A percentile compares a stretch with the other conserved stretches of the same genome.
Evolutionary conservation across 2,329 filamentous ascomycete species (phyloP).

Genomic region (Fusarium virguliforme): DNA sequence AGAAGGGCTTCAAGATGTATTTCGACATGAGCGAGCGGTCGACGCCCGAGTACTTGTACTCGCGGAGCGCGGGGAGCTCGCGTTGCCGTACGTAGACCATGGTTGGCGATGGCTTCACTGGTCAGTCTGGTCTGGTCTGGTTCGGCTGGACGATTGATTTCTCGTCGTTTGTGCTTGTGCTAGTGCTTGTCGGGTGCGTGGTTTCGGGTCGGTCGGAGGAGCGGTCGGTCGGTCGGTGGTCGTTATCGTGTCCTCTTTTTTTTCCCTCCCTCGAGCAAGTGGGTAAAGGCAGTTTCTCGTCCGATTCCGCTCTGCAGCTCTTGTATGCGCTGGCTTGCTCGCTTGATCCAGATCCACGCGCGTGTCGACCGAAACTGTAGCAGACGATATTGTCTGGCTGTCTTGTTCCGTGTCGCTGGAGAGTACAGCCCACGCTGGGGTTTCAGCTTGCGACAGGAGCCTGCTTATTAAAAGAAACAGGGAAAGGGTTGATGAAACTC

Average conservation of each 20-base stretch:
- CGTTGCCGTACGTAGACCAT: conserved; percentile 98
- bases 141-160: neutral
- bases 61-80: conserved; percentile 87
- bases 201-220: conserved; percentile 21
- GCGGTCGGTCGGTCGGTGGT: conserved; percentile 23
- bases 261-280: conserved; percentile 31
- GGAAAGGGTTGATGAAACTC: conserved; percentile 14
- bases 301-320: conserved; percentile 27
- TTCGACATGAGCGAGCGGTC: conserved; percentile 92
- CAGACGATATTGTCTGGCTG: neutral
- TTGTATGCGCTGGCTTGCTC: conserved; percentile 21
- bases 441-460: conserved; percentile 8
- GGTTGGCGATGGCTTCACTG: conserved; percentile 48
- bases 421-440: neutral
- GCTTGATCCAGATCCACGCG: conserved; percentile 9
- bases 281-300: conserved; percentile 36
- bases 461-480: conserved; percentile 11
- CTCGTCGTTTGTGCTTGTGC: conserved; percentile 8
- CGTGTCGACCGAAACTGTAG: neutral
- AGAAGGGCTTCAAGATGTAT: conserved; percentile 98
- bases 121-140: neutral
- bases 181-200: neutral
- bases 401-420: conserved; percentile 1
- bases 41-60: conserved; percentile 96
- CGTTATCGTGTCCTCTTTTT: conserved; percentile 39